Percentiles rank a stretch among this genome's conserved stretches.
These are phyloP conservation scores for Apiospora pterosperma DNA, from an alignment of 2,329 filamentous ascomycete species.

Conservation along the genomic window DNA sequence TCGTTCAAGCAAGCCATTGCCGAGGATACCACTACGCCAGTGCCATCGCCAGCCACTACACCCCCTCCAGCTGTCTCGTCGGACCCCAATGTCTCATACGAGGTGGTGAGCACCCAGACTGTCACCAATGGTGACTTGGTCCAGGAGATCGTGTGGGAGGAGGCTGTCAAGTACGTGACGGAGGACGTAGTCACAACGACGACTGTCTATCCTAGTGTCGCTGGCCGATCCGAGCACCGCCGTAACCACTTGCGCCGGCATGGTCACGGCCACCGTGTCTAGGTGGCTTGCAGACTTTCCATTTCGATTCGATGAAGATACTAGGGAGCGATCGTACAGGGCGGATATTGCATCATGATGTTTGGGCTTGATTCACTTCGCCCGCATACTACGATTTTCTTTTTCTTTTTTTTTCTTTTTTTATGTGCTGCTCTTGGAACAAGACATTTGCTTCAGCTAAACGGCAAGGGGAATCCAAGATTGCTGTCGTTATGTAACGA, in stretches of 20 bases:
- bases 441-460: not conserved
- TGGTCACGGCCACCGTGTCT: constrained; percentile 22
- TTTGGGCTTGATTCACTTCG: not conserved
- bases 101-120: constrained; percentile 49
- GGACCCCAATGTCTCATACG: constrained; percentile 31
- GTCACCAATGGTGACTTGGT: constrained; percentile 48
- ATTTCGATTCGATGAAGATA: constrained; percentile 8
- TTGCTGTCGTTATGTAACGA: not conserved
- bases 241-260: constrained; percentile 38
- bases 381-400: not conserved
- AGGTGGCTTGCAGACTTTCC: not conserved
- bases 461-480: not conserved
- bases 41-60: constrained; percentile 18
- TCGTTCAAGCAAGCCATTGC: constrained; percentile 13
- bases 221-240: constrained; percentile 21
- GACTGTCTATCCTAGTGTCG: constrained; percentile 32
- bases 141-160: constrained; percentile 54
- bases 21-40: not conserved
- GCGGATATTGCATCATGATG: constrained; percentile 1
- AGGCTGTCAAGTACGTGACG: constrained; percentile 53
- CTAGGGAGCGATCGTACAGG: not conserved
- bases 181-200: constrained; percentile 37
- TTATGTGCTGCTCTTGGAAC: constrained; percentile 6
- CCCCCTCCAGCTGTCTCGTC: constrained; percentile 26
- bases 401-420: not conserved